Evolutionary conservation across 2,329 filamentous ascomycete genomes (phyloP), one percentile per base, ranked within the genome.

Genomic region (Catunica adiposa): DNA sequence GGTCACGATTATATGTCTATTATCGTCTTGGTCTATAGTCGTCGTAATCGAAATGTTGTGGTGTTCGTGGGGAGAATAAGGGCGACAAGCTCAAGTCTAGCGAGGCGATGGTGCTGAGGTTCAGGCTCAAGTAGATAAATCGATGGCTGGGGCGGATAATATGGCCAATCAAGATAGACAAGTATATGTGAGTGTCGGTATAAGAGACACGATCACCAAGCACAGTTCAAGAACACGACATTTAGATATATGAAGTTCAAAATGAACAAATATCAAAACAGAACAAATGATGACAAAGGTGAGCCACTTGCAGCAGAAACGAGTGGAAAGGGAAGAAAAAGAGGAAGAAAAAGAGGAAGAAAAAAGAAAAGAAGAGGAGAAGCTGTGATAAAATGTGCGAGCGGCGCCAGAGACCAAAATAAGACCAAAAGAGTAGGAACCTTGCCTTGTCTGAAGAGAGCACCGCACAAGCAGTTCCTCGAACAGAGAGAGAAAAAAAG

Each of bases 311-410:
- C 46, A 38, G n/a, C n/a, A 47, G 51, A 29, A 15, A 34, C 29
- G 38, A 31, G 34, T 44, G 40, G 34, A 53, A 15, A 26, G 40
- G 31, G 54, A 25, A 23, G 48, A 48, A 44, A 56, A 44, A 5
- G 29, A 5, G 29, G 11, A 47, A 53, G 29, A 47, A 46, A 15
- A 25, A 53, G 40, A 54, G 23, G 17, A 55, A 34, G 50, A 50
- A 29, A 42, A 52, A 52, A 51, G 34, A 37, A 38, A 14, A 44
- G 51, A 44, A 48, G 48, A 22, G 37, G 44, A 20, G 42, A 53
- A 25, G 37, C 2, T 6, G 20, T 48, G 44, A 48, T 48, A 37
- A 47, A 44, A 51, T 38, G 22, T 42, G 34, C 34, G 54, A 22
- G 17, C 5, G 46, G 31, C 14, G 25, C 44, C 9, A 48, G 22